Evolutionary conservation across 2,329 filamentous ascomycete genomes (phyloP).

Genomic region (Colletotrichum destructivum): DNA sequence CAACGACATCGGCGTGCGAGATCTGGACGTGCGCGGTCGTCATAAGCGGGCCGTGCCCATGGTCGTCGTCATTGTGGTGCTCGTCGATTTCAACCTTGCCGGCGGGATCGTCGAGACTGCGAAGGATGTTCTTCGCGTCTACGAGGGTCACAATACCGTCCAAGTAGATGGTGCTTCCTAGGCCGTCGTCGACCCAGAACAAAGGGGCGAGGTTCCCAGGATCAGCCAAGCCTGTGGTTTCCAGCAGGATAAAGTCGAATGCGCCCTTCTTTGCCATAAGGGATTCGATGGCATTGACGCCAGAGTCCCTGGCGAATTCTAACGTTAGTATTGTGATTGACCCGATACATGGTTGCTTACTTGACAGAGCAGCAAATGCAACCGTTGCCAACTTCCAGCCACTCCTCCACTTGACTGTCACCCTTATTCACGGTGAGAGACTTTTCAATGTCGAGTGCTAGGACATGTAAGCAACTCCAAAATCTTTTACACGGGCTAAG

Average conservation of each 20-base stretch:
- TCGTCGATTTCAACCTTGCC: slow-evolving; percentile 61
- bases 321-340: not conserved
- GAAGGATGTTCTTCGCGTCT: slow-evolving; percentile 92
- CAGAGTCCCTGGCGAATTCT: slow-evolving; percentile 77
- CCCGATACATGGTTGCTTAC: slow-evolving; percentile 57
- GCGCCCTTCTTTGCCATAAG: slow-evolving; percentile 94
- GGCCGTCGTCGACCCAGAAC: slow-evolving; percentile 97
- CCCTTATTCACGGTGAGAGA: slow-evolving; percentile 91
- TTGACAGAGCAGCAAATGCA: slow-evolving; percentile 99
- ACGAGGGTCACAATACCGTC: slow-evolving; percentile 97
- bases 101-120: slow-evolving; percentile 81
- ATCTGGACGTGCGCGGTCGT: slow-evolving; percentile 97
- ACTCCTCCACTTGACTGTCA: slow-evolving; percentile 88
- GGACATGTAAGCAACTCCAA: slow-evolving; percentile 22
- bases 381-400: slow-evolving; percentile 95
- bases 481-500: not conserved
- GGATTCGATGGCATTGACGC: slow-evolving; percentile 94
- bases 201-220: slow-evolving; percentile 95
- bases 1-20: slow-evolving; percentile 94
- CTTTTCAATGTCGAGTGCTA: slow-evolving; percentile 95
- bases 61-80: slow-evolving; percentile 58
- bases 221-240: slow-evolving; percentile 95
- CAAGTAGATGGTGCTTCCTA: slow-evolving; percentile 95
- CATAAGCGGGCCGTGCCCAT: slow-evolving; percentile 76
- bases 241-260: slow-evolving; percentile 97